A percentile compares a stretch with the other conserved stretches of the same genome.
phyloP scores from a whole-genome alignment of 2,329 filamentous ascomycete species.

The Fusarium falciforme region DNA sequence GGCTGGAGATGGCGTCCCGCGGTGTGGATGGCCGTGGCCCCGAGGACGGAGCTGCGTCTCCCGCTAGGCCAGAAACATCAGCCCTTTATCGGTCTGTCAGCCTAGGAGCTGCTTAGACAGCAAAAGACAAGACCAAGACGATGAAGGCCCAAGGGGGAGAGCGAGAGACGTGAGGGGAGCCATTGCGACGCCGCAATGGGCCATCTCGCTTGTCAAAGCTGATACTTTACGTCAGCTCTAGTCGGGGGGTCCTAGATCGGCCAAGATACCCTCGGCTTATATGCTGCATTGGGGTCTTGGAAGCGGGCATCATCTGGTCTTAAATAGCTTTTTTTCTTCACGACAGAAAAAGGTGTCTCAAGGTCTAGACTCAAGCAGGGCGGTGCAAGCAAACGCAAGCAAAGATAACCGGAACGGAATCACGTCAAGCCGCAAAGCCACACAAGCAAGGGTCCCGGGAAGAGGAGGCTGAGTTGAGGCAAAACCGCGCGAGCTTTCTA shows the following conservation, averaged over 20 bases:
- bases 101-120: neutral
- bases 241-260: neutral
- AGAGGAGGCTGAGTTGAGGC: conserved; percentile 36
- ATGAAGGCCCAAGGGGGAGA: neutral
- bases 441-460: neutral
- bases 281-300: neutral
- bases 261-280: neutral
- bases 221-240: neutral
- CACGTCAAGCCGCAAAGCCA: conserved; percentile 18
- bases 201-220: neutral
- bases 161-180: neutral
- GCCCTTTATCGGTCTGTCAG: neutral
- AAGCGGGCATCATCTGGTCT: neutral
- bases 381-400: conserved; percentile 4
- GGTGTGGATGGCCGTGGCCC: neutral
- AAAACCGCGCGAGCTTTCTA: conserved; percentile 36
- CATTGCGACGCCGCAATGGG: neutral
- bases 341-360: neutral
- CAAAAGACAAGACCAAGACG: neutral
- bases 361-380: neutral
- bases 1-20: conserved; percentile 1
- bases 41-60: neutral
- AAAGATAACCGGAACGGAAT: conserved; percentile 11
- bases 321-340: neutral
- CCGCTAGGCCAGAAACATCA: neutral